Evolutionary conservation across 176 grass and related monocot genomes (phyloP), one percentile per base, ranked within the genome.

Genomic region (Themeda triandra): DNA sequence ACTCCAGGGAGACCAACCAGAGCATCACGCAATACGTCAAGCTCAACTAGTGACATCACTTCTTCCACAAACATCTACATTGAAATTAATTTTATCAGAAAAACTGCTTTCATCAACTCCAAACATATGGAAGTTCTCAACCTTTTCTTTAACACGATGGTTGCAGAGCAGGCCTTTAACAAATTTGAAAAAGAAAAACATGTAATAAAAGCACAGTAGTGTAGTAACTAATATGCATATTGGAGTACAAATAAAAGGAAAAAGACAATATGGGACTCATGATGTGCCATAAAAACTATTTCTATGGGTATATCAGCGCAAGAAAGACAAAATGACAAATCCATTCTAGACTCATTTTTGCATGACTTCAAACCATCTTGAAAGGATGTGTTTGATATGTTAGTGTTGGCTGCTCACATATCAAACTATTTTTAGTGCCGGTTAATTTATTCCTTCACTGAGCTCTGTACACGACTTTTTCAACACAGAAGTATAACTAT

Each of bases 11-110:
- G 91, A 46, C 95, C 95, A 77, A 98, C 95, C 79, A 95, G 48
- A 85, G 91, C 89, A 80, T 98, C 66, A 45, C 89, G 88, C 72
- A 93, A 67, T 36, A 36, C 80, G 86, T 93, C 84, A 82, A 98
- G 92, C 85, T 98, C 95, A 37, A 98, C 95, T 42, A 98, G 76
- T 29, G 89, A 78, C 95, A 98, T 93, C 48, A 98, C 87, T 88
- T 98, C 91, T 66, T 95, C 89, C 78, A 98, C 95, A 82, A 98
- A 98, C 85, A 93, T 80, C 95, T 41, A n/a, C 41, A 79, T 13
- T 41, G 23, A 90, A 74, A 72, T 71, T 73, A 74, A 74, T 56
- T 81, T 69, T 24, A 54, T 81, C 79, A 81, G 65, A 81, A 48
- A 24, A 78, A 80, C 30, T 28, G 44, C 21, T 69, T 80, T 36